Base-by-base conservation (phyloP, 192 early-diverging fungal genomes). In the Gonapodya prolifera region DNA sequence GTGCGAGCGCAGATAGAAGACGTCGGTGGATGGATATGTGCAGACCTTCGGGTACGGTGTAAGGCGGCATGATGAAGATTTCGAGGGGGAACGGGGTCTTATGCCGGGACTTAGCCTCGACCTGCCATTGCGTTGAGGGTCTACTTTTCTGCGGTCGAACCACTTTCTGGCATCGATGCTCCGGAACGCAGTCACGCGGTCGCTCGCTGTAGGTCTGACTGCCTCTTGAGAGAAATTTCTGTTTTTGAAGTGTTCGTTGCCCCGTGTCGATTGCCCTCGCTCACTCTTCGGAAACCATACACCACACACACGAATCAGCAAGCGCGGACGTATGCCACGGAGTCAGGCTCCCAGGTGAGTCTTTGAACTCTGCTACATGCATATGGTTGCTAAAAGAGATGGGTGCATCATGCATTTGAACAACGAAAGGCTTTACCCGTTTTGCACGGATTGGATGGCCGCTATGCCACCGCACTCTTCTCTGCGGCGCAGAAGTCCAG, bases 391-490 rank as follows among this genome's bases (percentile, higher is more conserved):
- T 61, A 16, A 61, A 23, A 61, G 8, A 61, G 23, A 61, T 61
- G 23, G 8, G 8, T 61, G 45, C 45, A 36, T 31, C 34, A 77
- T 13, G 17, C 32, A 75, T 30, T 35, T 32, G 8, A 17, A 29
- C 69, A 28, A 2, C 69, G 77, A 70, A 83, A 97, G 93, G 87
- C 90, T 70, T 94, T 95, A 29, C 75, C 94, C 34, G 86, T 89
- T 69, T 88, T 99, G 73, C 91, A 93, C 87, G 95, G 95, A 75
- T 92, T 99, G 83, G 94, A 96, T 61, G 97, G 97, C 81, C 93
- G 95, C 80, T 99, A 99, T 84, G 95, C 97, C 71, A 97, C 95
- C 18, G 97, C 97, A 69, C 90, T 99, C 75, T 99, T 91, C 89
- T 86, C 92, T 75, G 97, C 97, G 76, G 97, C 97, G 30, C 85